These are phyloP conservation scores for Fusarium brachygibbosum DNA, from an alignment of 2,329 filamentous ascomycete species.

Conservation along the genomic window DNA sequence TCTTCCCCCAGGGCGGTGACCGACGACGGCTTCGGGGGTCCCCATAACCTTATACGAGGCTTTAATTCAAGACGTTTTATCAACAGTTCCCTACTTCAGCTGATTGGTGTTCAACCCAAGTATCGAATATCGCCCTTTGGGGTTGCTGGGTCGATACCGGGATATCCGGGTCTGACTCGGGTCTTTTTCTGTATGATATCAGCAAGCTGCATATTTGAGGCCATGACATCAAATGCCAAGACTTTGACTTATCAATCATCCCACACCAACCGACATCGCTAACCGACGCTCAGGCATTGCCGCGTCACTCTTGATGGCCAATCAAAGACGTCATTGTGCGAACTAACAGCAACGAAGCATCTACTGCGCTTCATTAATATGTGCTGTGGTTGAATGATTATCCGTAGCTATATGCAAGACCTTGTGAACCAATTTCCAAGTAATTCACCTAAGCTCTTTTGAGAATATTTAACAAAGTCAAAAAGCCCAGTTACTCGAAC, in stretches of 20 bases:
- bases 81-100: too few relatives aligned
- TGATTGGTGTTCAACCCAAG: not conserved
- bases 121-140: not conserved
- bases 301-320: not conserved
- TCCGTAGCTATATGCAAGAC: not conserved
- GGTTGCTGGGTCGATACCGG: not conserved
- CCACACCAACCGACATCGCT: not conserved
- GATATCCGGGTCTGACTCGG: not conserved
- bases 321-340: constrained; percentile 8
- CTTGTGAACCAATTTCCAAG: too few relatives aligned
- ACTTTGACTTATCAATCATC: constrained; percentile 1
- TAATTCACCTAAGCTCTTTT: too few relatives aligned
- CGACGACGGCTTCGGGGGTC: not conserved
- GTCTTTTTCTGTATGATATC: not conserved
- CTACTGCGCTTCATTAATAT: not conserved
- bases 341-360: not conserved
- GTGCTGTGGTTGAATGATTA: not conserved
- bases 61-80: not conserved
- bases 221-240: not conserved
- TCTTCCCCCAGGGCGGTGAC: not conserved
- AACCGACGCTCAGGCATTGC: not conserved
- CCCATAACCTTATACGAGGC: not conserved
- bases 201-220: not conserved
- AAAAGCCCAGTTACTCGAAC: too few relatives aligned
- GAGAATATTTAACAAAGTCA: too few relatives aligned